Evolutionary conservation across 352 stramenopile species (phyloP).

Genomic region (Stramenopiles sp.): DNA sequence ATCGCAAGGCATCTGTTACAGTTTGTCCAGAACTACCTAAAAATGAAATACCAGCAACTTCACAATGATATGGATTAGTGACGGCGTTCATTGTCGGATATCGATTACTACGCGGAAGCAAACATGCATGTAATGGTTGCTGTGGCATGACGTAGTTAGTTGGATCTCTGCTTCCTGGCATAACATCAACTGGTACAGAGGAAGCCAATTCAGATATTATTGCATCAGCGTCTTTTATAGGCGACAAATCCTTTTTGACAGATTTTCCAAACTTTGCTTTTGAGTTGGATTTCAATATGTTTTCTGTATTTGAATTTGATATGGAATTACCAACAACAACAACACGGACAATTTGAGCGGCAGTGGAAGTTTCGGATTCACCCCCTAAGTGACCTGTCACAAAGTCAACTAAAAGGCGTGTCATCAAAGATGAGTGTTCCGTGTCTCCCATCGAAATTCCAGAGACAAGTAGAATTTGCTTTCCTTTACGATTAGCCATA

Average conservation of each 20-base stretch:
- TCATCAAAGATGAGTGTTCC: slow-evolving; percentile 16
- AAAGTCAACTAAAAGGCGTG: slow-evolving; percentile 34
- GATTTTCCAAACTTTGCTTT: background rate
- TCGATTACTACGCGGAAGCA: slow-evolving; percentile 38
- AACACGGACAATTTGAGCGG: slow-evolving; percentile 29
- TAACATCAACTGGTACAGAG: slow-evolving; percentile 48
- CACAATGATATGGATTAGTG: slow-evolving; percentile 60
- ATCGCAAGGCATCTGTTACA: slow-evolving; percentile 30
- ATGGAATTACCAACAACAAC: slow-evolving; percentile 27
- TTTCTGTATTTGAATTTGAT: background rate
- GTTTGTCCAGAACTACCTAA: slow-evolving; percentile 45
- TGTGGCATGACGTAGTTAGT: slow-evolving; percentile 44
- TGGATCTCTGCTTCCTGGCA: slow-evolving; percentile 44
- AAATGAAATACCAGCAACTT: slow-evolving; percentile 22
- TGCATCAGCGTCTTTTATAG: slow-evolving; percentile 23
- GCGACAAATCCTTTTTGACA: slow-evolving; percentile 10
- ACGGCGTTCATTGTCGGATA: slow-evolving; percentile 29
- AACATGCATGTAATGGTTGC: slow-evolving; percentile 56
- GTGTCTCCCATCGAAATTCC: background rate
- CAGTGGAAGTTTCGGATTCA: slow-evolving; percentile 23
- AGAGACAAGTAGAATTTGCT: slow-evolving; percentile 9
- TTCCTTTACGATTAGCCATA: background rate
- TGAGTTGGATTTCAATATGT: background rate
- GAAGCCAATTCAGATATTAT: slow-evolving; percentile 28
- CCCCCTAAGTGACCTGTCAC: slow-evolving; percentile 25